Base-by-base conservation (phyloP, 116 monocot genomes). In the Cymodocea nodosa region DNA sequence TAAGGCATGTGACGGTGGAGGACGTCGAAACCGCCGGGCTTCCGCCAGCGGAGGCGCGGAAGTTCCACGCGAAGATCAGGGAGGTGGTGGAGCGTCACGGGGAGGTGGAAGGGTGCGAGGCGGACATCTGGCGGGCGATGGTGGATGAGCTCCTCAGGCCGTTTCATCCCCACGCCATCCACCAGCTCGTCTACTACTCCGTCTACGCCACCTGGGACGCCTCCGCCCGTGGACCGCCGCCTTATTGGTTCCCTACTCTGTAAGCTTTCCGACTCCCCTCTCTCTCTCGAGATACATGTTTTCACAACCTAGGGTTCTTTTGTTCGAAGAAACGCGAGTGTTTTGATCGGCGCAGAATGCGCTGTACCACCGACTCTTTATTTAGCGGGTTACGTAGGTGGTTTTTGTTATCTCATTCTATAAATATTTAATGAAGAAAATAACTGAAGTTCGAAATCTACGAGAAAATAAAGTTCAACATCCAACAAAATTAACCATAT, bases 151-250 rank as follows among this genome's bases (percentile, higher is more conserved):
- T 87, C 24, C 64, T 87, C 76, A 75, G 63, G 68, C 97, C 91
- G 51, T 64, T 23, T 12, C 80, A 90, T 64, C 87, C 95, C 6
- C 84, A 88, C 72, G 40, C 82, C 16, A 81, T 97, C 23, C 91
- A 97, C 69, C 87, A 78, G 83, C 81, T 97, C 53, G 80, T 97
- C 24, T 97, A 83, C 74, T 83, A 91, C 83, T 80, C 97, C 23
- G 81, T 82, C 5, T 97, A 90, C 71, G 71, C 76, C 18, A 23
- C 48, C 18, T 97, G 91, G 87, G 85, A 90, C 51, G 20, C 50
- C 6, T 68, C 81, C 20, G 39, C 64, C 57, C 68, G 84, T 3
- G 97, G 97, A 8, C 91, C 91, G 7, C 83, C 91, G 11, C 91
- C 83, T 9, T 87, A 87, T 62, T 90, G 97, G 95, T 90, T 97